Evolutionary conservation across 1,139 yeast species (phyloP).

Genomic region (Suhomyces terraborum): DNA sequence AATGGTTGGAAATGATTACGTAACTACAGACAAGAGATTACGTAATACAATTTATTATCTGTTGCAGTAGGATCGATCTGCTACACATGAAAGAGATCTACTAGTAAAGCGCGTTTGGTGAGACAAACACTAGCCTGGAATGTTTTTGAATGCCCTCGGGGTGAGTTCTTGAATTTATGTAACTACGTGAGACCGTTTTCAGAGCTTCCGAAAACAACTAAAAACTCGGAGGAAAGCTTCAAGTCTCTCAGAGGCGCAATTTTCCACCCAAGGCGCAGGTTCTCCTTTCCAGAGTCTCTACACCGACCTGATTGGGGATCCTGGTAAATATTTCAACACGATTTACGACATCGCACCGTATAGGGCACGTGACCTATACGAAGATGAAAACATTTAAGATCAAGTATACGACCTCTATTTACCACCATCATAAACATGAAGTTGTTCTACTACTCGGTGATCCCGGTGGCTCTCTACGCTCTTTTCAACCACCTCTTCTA

Average conservation of each 20-base stretch:
- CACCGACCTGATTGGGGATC: neutral
- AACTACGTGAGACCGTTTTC: too few relatives aligned
- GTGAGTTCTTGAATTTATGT: too few relatives aligned
- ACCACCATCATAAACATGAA: conserved; percentile 13
- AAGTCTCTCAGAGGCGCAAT: too few relatives aligned
- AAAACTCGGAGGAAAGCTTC: too few relatives aligned
- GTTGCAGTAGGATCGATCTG: too few relatives aligned
- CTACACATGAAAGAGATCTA: too few relatives aligned
- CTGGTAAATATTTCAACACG: neutral
- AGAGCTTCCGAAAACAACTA: too few relatives aligned
- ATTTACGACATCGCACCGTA: neutral
- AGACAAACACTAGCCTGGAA: too few relatives aligned
- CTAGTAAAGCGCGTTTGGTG: too few relatives aligned
- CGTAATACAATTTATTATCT: neutral
- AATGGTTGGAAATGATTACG: neutral
- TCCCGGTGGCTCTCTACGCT: conserved; percentile 31
- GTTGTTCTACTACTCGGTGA: conserved; percentile 17
- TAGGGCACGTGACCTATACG: conserved; percentile 7
- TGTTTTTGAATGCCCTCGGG: too few relatives aligned
- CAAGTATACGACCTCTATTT: too few relatives aligned
- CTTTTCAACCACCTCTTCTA: conserved; percentile 47
- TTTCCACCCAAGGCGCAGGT: too few relatives aligned
- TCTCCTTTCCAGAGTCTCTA: neutral
- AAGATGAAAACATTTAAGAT: neutral
- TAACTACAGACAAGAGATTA: neutral